A percentile compares a stretch with the other conserved stretches of the same genome.
These are phyloP conservation scores for Pleurozium schreberi DNA, from an alignment of 225 moss, liverwort and hornwort species.

Conservation along the genomic window DNA sequence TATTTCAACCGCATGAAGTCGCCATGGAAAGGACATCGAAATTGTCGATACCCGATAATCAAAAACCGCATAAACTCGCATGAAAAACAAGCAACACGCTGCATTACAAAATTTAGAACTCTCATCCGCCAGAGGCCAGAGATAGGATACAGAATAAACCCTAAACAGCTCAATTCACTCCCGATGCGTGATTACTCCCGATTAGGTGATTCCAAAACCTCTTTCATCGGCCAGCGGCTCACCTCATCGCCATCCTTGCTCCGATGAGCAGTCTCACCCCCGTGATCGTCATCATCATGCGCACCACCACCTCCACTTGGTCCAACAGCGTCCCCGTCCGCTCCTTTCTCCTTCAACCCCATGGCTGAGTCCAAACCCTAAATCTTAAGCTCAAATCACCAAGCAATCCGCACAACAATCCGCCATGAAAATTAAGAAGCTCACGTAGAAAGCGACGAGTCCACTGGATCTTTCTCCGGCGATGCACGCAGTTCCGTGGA, in stretches of 20 bases:
- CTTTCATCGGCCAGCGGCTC: not conserved
- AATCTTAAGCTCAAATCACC: not conserved
- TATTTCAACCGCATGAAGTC: not conserved
- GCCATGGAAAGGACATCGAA: not conserved
- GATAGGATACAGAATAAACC: not conserved
- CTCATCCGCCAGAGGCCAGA: not conserved
- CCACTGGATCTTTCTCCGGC: not conserved
- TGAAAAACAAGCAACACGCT: not conserved
- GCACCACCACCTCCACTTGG: not conserved
- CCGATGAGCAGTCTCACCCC: slow-evolving; percentile 26
- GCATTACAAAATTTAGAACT: not conserved
- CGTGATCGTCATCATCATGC: slow-evolving; percentile 40
- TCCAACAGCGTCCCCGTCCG: slow-evolving; percentile 11
- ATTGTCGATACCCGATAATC: no score
- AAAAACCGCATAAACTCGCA: not conserved
- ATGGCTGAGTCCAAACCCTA: slow-evolving; percentile 28
- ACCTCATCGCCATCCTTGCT: slow-evolving; percentile 51
- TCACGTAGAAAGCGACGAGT: not conserved
- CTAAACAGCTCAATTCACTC: not conserved
- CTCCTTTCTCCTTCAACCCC: slow-evolving; percentile 36
- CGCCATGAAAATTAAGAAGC: not conserved
- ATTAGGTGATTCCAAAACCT: not conserved
- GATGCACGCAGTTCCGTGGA: not conserved
- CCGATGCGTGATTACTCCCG: not conserved
- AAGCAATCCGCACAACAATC: not conserved